phyloP scores from a whole-genome alignment of 306 rosid genomes.

The Coriaria nepalensis region DNA sequence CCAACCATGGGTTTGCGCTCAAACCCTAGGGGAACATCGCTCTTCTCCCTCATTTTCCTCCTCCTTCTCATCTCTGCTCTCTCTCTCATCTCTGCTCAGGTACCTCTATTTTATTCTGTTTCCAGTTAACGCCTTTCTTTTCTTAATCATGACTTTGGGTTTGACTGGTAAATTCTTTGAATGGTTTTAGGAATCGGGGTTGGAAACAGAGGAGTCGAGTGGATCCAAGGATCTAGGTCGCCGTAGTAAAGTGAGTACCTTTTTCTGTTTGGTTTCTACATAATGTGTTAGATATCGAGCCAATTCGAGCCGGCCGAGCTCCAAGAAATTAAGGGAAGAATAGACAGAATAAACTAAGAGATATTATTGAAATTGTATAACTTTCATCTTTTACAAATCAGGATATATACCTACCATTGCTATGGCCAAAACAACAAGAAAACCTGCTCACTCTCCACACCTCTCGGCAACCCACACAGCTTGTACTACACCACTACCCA shows the following conservation, averaged over 20 bases:
- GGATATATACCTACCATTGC: too few relatives aligned
- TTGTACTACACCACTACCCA: too few relatives aligned
- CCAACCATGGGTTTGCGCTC: conserved; percentile 11
- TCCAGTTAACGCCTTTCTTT: neutral
- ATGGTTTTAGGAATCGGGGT: conserved; percentile 33
- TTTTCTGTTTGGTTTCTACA: conserved; percentile 1
- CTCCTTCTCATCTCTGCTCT: neutral
- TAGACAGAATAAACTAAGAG: too few relatives aligned
- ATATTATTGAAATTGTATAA: too few relatives aligned
- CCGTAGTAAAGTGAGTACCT: conserved; percentile 52
- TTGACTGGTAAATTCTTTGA: conserved; percentile 7
- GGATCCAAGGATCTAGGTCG: conserved; percentile 77
- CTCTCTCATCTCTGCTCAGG: conserved; percentile 20
- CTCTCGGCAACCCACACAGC: too few relatives aligned
- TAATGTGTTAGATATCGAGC: neutral
- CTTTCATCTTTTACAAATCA: too few relatives aligned
- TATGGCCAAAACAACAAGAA: too few relatives aligned
- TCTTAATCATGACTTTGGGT: neutral
- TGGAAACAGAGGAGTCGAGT: conserved; percentile 19
- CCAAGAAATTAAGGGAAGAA: too few relatives aligned
- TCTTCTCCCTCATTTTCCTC: conserved; percentile 6
- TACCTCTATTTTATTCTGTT: conserved; percentile 14
- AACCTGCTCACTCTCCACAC: too few relatives aligned
- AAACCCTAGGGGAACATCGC: conserved; percentile 3
- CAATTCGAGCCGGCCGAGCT: too few relatives aligned